Base-by-base conservation (phyloP, 495 filamentous ascomycete genomes). In the Annulohypoxylon maeteangense region DNA sequence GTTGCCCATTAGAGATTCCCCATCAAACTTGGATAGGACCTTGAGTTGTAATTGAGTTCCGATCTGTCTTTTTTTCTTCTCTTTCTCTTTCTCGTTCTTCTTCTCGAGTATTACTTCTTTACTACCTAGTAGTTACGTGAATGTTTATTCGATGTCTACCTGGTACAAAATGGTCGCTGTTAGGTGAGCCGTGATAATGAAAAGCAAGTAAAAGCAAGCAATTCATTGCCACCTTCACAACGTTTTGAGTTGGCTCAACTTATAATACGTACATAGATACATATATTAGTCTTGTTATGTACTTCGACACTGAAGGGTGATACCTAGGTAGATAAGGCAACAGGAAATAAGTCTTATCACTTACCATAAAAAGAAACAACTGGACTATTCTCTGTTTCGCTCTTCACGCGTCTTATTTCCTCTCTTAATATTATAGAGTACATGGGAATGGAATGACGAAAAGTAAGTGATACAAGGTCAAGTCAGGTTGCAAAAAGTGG, bases 21-120 rank as follows among this genome's bases (percentile, higher is more conserved):
- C 6, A 29, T 70, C 44, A 25, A 59, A 42, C 32, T 14, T 10
- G 56, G 31, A 57, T 18, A 34, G 18, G 42, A 27, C 27, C 34
- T 65, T 62, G 38, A 16, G 18, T n/a, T 40, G 51, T 65, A 36
- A 31, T 54, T 20, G 50, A 54, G 5, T 69, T 71, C 40, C 54
- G 68, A 71, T 51, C 32, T 50, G 68, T 67, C 68, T 62, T 63
- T 65, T 45, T 6, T 16, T 57, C 58, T 65, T n/a, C n/a, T n/a
- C n/a, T n/a, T n/a, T n/a, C n/a, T n/a, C n/a, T n/a, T n/a, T n/a
- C n/a, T n/a, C n/a, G n/a, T n/a, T n/a, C n/a, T n/a, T n/a, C n/a
- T 44, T 36, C 6, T 51, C 62, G 68, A 71, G 68, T 66, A 61
- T 18, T 31, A 22, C 20, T 29, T 20, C 14, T 27, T 29, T 6